Base-by-base conservation (phyloP, 768 basidiomycete species). In the Xerocomus brunneocitrinus region DNA sequence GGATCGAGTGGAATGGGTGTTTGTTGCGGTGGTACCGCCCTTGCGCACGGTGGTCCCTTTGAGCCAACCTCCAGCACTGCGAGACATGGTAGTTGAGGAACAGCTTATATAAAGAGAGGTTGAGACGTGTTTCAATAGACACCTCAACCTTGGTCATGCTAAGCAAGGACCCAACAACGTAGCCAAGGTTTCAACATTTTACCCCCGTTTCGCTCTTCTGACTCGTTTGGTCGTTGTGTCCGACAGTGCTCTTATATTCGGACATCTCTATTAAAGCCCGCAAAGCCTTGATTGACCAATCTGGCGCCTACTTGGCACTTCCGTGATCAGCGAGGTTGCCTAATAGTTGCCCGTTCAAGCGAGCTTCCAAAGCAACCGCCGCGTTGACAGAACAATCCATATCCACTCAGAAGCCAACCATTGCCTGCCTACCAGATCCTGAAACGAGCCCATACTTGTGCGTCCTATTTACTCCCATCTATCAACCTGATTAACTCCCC, bases 11-110 rank as follows among this genome's bases (percentile, higher is more conserved):
- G 75, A 67, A 22, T 74, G 67, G 24, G 62, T 35, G 32, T 67
- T 76, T 16, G 76, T 74, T 13, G 77, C 63, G 24, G 74, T 52
- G 5, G 71, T 64, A 12, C 77, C 82, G 5, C 82, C 80, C 68
- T 87, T 91, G 57, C 86, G 81, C 27, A 91, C 75, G 5, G 84
- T 87, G 47, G 86, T 89, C 3, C 89, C 89, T 52, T 81, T 82
- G 35, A 91, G 75, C 85, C 86, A 89, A 32, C 70, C 67, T 13
- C 63, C 69, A 10, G 52, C 39, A 5, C 52, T 59, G 25, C 68
- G 66, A 39, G 72, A 69, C 73, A 76, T 75, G 55, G 22, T 7
- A 2, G 50, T 52, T 3, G 7, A 24, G 25, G 9, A 28, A 6
- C 49, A 45, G 36, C 54, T 65, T 59, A 56, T 50, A 50, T 53